phyloP scores from a whole-genome alignment of 176 grass and related monocot genomes.

The Tillandsia fasciculata region DNA sequence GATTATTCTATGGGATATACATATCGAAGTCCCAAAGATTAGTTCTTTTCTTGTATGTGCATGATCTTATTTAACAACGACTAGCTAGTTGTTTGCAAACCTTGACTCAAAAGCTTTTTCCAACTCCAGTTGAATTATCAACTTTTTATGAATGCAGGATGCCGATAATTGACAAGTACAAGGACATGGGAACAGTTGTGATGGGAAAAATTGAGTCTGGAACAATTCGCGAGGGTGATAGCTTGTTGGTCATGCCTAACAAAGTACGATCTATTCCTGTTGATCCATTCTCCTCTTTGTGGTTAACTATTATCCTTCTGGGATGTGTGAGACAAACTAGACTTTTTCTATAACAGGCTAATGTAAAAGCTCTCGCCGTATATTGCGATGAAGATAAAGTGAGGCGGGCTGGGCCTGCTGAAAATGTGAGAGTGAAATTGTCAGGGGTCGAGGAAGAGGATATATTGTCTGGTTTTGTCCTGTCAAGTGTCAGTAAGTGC shows the following conservation, averaged over 20 bases:
- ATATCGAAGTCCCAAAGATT: no score
- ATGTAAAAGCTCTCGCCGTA: constrained; percentile 72
- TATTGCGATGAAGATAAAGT: constrained; percentile 78
- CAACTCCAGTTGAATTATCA: not conserved
- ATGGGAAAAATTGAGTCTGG: constrained; percentile 98
- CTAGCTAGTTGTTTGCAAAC: no score
- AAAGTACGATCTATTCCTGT: constrained; percentile 36
- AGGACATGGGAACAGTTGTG: constrained; percentile 88
- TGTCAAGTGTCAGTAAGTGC: constrained; percentile 67
- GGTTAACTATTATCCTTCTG: not conserved
- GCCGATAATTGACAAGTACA: constrained; percentile 98
- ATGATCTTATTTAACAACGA: no score
- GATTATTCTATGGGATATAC: no score
- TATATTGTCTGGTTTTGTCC: constrained; percentile 86
- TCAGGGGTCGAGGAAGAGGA: constrained; percentile 94
- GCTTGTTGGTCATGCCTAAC: constrained; percentile 85
- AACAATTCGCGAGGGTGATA: constrained; percentile 69
- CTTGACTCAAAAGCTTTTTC: not conserved
- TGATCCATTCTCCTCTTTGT: not conserved
- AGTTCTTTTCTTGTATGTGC: no score
- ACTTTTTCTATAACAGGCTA: constrained; percentile 33
- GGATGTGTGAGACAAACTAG: constrained; percentile 15
- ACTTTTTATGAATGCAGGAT: constrained; percentile 40
- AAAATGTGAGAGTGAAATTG: constrained; percentile 86
- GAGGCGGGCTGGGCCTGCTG: constrained; percentile 47